Conservation (phyloP, 1,139 yeast species). For the Meyerozyma carpophila region DNA sequence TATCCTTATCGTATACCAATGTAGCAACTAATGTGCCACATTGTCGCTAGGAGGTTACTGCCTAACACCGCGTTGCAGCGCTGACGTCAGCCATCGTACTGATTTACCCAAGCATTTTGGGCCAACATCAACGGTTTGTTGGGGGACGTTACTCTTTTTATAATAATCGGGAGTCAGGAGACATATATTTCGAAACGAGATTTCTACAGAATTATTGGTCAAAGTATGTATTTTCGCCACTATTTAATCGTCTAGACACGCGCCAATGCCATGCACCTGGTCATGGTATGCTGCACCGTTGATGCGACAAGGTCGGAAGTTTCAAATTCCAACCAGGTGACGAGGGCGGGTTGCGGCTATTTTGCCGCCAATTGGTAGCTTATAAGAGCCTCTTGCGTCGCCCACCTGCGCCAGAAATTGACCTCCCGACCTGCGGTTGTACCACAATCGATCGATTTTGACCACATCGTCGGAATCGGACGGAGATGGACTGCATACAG, state of each 20-base stretch:
- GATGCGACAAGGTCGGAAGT: too few species aligned
- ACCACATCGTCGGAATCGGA: background rate
- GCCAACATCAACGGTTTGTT: slow-evolving; percentile 2
- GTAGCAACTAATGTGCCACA: too few species aligned
- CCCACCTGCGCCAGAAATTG: too few species aligned
- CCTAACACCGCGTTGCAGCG: background rate
- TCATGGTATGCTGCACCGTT: too few species aligned
- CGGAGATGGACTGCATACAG: background rate
- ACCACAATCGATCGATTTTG: background rate
- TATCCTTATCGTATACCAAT: too few species aligned
- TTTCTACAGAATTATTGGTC: background rate
- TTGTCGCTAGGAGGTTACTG: background rate
- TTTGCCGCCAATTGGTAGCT: too few species aligned
- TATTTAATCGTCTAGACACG: background rate
- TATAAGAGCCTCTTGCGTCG: too few species aligned
- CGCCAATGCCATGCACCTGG: background rate
- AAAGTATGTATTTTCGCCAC: background rate
- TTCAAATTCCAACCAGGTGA: too few species aligned
- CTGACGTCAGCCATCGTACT: slow-evolving; percentile 1
- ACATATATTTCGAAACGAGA: background rate
- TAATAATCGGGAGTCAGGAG: background rate
- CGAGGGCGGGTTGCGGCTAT: too few species aligned
- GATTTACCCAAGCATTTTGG: slow-evolving; percentile 1
- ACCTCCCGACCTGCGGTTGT: too few species aligned
- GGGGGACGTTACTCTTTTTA: background rate